Conservation (phyloP, 2,329 filamentous ascomycete species). For the Trichoderma endophyticum region DNA sequence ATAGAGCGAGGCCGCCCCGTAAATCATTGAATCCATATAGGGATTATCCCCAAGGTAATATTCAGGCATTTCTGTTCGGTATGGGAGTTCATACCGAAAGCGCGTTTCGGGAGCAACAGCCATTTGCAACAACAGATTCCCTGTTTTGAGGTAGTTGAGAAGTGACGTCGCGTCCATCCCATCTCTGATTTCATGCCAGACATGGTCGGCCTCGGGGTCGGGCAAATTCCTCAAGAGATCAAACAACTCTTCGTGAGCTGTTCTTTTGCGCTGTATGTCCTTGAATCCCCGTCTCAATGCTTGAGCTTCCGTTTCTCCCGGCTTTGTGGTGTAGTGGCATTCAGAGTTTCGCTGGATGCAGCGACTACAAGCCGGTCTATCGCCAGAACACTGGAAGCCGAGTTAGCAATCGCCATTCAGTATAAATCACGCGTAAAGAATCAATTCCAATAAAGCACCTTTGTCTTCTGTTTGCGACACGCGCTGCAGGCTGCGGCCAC, state of each 20-base stretch:
- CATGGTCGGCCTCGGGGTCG: not conserved
- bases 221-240: not conserved
- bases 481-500: not conserved
- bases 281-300: not conserved
- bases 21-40: conserved; percentile 24
- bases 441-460: not conserved
- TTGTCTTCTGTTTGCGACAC: not conserved
- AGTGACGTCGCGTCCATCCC: conserved; percentile 20
- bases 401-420: not conserved
- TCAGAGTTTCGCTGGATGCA: not conserved
- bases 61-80: conserved; percentile 24
- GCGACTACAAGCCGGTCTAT: not conserved
- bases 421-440: too few species aligned
- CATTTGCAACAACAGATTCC: conserved; percentile 35
- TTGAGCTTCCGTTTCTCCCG: not conserved
- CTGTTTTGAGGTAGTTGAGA: conserved; percentile 31
- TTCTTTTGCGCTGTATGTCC: not conserved
- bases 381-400: not conserved
- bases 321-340: not conserved
- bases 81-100: conserved; percentile 36
- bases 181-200: not conserved
- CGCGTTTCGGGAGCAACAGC: conserved; percentile 32
- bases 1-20: conserved; percentile 17
- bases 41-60: conserved; percentile 24
- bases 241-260: not conserved